Percentiles rank a stretch among this genome's conserved stretches.
phyloP scores from a whole-genome alignment of 2,329 filamentous ascomycete genomes.

The Beauveria sp. region DNA sequence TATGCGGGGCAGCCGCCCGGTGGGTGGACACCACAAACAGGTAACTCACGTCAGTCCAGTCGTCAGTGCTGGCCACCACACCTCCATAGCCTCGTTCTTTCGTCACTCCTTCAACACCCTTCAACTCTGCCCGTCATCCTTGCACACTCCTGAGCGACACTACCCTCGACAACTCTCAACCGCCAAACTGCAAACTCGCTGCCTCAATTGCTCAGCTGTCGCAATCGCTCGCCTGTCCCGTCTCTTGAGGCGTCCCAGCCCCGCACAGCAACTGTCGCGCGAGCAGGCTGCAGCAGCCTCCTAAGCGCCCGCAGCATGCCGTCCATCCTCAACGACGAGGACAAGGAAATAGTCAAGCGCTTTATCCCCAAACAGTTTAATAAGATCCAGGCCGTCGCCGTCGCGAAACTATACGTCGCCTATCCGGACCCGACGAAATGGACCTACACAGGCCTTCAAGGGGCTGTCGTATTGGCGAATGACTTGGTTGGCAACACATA shows the following conservation, averaged over 20 bases:
- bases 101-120: slow-evolving; percentile 3
- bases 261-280: slow-evolving; percentile 6
- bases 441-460: slow-evolving; percentile 90
- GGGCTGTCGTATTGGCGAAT: slow-evolving; percentile 83
- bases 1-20: background rate
- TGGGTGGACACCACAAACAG: background rate
- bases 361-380: slow-evolving; percentile 88
- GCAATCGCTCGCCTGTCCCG: background rate
- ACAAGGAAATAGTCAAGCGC: slow-evolving; percentile 94
- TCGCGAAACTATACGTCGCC: slow-evolving; percentile 87
- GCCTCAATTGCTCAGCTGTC: background rate
- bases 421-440: slow-evolving; percentile 80
- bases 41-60: slow-evolving; percentile 3
- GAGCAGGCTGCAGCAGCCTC: background rate
- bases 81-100: background rate
- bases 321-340: slow-evolving; percentile 75
- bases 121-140: background rate
- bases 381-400: slow-evolving; percentile 94
- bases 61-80: slow-evolving; percentile 1
- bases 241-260: background rate
- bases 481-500: slow-evolving; percentile 92
- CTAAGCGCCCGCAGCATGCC: slow-evolving; percentile 37
- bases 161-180: background rate
- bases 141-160: background rate
- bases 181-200: background rate